Conservation (phyloP, 768 basidiomycete genomes). For the Gyrodon lividus region DNA sequence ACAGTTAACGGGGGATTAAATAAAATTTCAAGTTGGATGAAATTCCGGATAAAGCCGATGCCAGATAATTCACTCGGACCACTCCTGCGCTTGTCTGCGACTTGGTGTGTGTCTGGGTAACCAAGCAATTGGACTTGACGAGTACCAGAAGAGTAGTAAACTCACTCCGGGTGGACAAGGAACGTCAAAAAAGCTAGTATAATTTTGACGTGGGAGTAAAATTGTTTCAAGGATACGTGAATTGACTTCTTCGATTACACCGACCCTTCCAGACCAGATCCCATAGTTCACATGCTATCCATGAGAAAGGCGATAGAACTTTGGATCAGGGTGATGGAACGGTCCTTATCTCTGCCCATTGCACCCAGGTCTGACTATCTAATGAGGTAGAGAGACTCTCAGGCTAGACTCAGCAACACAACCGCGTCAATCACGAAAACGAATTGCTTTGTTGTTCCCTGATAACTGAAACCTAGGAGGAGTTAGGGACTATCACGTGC, state of each 20-base stretch:
- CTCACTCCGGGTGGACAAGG: neutral
- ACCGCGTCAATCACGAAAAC: no score
- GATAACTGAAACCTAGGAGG: no score
- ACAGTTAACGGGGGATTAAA: conserved; percentile 3
- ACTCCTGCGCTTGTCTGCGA: no score
- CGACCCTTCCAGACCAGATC: neutral
- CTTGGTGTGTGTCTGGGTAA: no score
- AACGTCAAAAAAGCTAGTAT: neutral
- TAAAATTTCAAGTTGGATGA: conserved; percentile 14
- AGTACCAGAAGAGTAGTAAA: neutral
- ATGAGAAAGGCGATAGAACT: neutral
- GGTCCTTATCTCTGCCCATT: neutral
- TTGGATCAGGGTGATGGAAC: neutral
- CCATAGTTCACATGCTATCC: neutral
- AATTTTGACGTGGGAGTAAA: neutral
- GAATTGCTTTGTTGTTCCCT: no score
- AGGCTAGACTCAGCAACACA: neutral
- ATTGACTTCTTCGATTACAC: neutral
- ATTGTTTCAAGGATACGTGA: neutral
- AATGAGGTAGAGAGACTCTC: neutral
- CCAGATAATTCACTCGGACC: no score
- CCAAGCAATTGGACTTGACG: neutral
- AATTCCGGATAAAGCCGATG: conserved; percentile 25
- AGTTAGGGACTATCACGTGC: no score
- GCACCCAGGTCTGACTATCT: neutral